Base-by-base conservation (phyloP, 257 asterid species). In the Coffea canephora region DNA sequence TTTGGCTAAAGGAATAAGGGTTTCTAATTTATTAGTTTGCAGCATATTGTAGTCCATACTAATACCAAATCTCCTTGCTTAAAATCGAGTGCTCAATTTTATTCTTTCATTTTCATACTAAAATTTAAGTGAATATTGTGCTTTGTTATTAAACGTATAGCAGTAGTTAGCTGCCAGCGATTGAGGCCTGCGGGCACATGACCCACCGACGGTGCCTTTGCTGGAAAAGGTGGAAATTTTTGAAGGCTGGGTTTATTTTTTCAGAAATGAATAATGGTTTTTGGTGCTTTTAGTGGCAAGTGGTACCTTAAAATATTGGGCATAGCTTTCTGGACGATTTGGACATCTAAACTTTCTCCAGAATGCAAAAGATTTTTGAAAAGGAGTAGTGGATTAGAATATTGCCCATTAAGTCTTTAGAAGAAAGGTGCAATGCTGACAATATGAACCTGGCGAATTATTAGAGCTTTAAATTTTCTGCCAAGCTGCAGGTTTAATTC, bases 181-280 rank as follows among this genome's bases (percentile, higher is more conserved):
- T 36, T 6, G 19, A 45, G 49, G 73, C 45, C 43, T 39, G 73
- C 3, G 16, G 16, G 77, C 80, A 81, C 77, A 69, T 75, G 84
- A 46, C 55, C 76, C 76, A 80, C 66, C 84, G 77, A 54, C 80
- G 69, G 76, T 71, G 80, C 74, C 79, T 61, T 34, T 62, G 78
- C 68, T 18, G 80, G 76, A 69, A 68, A 76, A 57, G 71, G 45
- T 74, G 61, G 13, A 25, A 64, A 45, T 39, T 52, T 9, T 43
- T 41, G 5, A 31, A 39, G 65, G 81, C 49, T 68, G 49, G 49
- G 68, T 10, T 54, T 25, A 43, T 69, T 6, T 13, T 13, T 31
- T 36, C 23, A n/a, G 8, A 4, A 1, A 0, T 14, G 12, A 79
- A 49, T 1, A 23, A 62, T 45, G 36, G 46, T 14, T 72, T 62